Conservation (phyloP, 768 basidiomycete genomes). For the Tulasnella sp. region DNA sequence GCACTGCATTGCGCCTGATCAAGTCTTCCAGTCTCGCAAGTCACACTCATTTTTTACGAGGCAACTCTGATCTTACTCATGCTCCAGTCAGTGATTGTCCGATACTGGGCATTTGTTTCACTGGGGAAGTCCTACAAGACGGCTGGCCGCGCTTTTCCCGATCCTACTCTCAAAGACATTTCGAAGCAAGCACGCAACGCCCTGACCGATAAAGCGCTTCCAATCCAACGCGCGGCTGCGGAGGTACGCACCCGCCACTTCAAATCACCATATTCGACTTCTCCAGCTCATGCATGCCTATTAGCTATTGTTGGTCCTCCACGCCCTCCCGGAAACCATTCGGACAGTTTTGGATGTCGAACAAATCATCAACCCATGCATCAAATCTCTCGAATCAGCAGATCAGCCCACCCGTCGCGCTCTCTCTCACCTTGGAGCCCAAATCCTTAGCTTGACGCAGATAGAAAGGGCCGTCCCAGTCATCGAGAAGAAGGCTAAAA, state of each 20-base stretch:
- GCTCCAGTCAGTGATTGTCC: slow-evolving; percentile 60
- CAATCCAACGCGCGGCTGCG: slow-evolving; percentile 75
- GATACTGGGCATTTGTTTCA: slow-evolving; percentile 67
- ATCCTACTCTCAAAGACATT: slow-evolving; percentile 66
- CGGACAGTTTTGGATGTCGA: slow-evolving; percentile 66
- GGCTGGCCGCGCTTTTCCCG: slow-evolving; percentile 75
- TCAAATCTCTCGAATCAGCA: slow-evolving; percentile 65
- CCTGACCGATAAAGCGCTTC: slow-evolving; percentile 69
- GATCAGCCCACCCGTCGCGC: slow-evolving; percentile 77
- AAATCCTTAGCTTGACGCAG: slow-evolving; percentile 77
- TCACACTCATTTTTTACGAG: slow-evolving; percentile 16
- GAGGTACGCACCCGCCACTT: slow-evolving; percentile 40
- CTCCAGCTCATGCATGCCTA: neutral
- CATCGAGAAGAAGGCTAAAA: slow-evolving; percentile 45
- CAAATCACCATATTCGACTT: neutral
- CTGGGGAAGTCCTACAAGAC: slow-evolving; percentile 69
- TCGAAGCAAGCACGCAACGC: slow-evolving; percentile 69
- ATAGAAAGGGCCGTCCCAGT: slow-evolving; percentile 41
- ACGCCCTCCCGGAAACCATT: slow-evolving; percentile 40
- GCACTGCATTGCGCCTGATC: slow-evolving; percentile 51
- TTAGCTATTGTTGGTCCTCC: slow-evolving; percentile 46
- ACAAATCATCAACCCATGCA: slow-evolving; percentile 48
- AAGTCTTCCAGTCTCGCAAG: slow-evolving; percentile 59
- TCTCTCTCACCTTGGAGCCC: slow-evolving; percentile 69
- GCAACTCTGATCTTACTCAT: neutral